phyloP scores from a whole-genome alignment of 2,329 filamentous ascomycete genomes.

The Xylariomycetidae sp. region DNA sequence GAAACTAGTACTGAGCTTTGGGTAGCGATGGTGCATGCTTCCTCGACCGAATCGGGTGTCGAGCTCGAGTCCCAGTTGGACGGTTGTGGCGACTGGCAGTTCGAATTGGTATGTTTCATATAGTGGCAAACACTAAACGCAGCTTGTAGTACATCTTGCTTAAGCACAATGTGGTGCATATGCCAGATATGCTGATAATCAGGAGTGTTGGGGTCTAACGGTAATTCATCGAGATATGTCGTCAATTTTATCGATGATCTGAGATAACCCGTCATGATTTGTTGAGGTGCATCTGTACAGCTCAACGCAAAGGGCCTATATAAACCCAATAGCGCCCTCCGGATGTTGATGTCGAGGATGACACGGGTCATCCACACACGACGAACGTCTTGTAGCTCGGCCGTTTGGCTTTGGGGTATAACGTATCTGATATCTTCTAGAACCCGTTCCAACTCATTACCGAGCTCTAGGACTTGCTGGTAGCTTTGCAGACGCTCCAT shows the following conservation, averaged over 20 bases:
- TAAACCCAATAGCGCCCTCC: constrained; percentile 46
- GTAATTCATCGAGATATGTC: constrained; percentile 50
- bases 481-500: constrained; percentile 51
- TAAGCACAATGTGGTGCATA: constrained; percentile 49
- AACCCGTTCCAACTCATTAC: constrained; percentile 47
- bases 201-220: constrained; percentile 41
- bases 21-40: constrained; percentile 21
- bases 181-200: constrained; percentile 45
- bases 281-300: constrained; percentile 43
- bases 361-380: constrained; percentile 48
- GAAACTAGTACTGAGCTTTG: constrained; percentile 24
- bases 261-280: constrained; percentile 49
- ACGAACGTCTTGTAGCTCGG: constrained; percentile 39
- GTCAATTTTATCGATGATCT: constrained; percentile 52
- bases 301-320: constrained; percentile 53
- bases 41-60: constrained; percentile 16
- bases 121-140: constrained; percentile 53
- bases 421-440: constrained; percentile 52
- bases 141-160: constrained; percentile 51
- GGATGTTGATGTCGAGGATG: constrained; percentile 50
- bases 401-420: constrained; percentile 40
- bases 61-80: constrained; percentile 10
- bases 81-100: constrained; percentile 8
- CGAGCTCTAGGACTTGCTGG: constrained; percentile 47
- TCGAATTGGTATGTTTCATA: constrained; percentile 33